These are phyloP conservation scores for Nakazawaea wickerhamii DNA, from an alignment of 805 yeast genomes.

Conservation along the genomic window DNA sequence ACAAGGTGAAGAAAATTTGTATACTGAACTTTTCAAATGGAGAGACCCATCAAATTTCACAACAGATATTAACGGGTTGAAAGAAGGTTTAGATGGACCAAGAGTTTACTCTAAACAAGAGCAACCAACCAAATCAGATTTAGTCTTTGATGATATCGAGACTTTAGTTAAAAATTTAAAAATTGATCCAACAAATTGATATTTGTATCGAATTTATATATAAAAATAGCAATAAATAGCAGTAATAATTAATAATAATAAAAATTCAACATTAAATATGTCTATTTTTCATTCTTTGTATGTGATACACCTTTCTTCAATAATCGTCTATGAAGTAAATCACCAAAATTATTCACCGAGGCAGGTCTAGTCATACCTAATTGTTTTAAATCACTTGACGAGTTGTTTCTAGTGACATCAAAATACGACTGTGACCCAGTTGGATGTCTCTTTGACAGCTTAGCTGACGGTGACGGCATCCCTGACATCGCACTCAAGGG, in stretches of 20 bases:
- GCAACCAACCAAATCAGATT: conserved; percentile 18
- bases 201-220: too few species aligned
- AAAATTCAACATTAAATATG: neutral
- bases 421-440: conserved; percentile 10
- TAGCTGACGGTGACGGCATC: neutral
- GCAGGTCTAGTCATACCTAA: conserved; percentile 11
- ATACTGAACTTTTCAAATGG: conserved; percentile 29
- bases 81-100: conserved; percentile 18
- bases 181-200: conserved; percentile 3
- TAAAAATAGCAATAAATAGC: too few species aligned
- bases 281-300: neutral
- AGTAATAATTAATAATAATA: neutral
- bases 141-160: conserved; percentile 11
- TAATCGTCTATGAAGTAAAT: conserved; percentile 8
- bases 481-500: neutral
- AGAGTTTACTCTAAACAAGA: conserved; percentile 15
- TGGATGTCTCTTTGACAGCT: neutral
- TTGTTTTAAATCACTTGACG: conserved; percentile 5
- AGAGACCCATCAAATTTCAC: conserved; percentile 22
- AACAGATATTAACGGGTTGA: conserved; percentile 25
- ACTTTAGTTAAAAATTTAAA: conserved; percentile 4
- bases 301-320: conserved; percentile 4
- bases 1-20: conserved; percentile 26
- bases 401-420: conserved; percentile 9
- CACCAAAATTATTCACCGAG: conserved; percentile 9